phyloP scores from a whole-genome alignment of 306 rosid species.

The Begonia loranthoides region DNA sequence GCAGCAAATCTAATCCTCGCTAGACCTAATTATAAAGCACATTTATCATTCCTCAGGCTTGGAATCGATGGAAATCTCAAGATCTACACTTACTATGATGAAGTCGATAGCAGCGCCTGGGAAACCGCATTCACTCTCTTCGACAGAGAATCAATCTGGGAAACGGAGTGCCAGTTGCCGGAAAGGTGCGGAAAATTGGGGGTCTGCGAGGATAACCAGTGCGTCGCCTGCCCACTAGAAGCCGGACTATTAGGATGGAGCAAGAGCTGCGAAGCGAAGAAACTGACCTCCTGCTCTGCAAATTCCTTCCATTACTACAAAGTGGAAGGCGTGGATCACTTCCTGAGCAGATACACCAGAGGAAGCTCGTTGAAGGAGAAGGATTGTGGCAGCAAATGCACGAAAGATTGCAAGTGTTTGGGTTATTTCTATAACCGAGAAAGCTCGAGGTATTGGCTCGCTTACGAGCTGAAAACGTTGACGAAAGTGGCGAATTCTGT shows the following conservation, averaged over 20 bases:
- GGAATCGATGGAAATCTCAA: too few relatives aligned
- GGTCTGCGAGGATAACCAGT: slow-evolving; percentile 23
- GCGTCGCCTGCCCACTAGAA: slow-evolving; percentile 20
- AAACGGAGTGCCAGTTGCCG: slow-evolving; percentile 25
- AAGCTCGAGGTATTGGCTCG: slow-evolving; percentile 2
- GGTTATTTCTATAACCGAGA: neutral
- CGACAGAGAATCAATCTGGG: too few relatives aligned
- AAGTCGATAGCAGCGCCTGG: too few relatives aligned
- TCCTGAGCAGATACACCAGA: neutral
- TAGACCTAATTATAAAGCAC: too few relatives aligned
- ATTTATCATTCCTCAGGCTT: too few relatives aligned
- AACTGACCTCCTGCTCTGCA: slow-evolving; percentile 1
- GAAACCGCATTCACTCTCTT: too few relatives aligned
- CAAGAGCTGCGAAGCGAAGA: neutral
- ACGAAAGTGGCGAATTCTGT: neutral
- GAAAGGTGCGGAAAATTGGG: slow-evolving; percentile 26
- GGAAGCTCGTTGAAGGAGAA: neutral
- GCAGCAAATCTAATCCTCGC: too few relatives aligned
- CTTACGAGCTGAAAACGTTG: slow-evolving; percentile 2
- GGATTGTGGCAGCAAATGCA: too few relatives aligned
- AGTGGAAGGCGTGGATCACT: slow-evolving; percentile 3
- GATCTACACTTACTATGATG: too few relatives aligned
- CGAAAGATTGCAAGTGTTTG: slow-evolving; percentile 1
- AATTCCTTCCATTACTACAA: neutral
- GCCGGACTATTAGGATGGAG: slow-evolving; percentile 21